Evolutionary conservation across 495 filamentous ascomycete species (phyloP).

Genomic region (Clohesyomyces aquaticus): DNA sequence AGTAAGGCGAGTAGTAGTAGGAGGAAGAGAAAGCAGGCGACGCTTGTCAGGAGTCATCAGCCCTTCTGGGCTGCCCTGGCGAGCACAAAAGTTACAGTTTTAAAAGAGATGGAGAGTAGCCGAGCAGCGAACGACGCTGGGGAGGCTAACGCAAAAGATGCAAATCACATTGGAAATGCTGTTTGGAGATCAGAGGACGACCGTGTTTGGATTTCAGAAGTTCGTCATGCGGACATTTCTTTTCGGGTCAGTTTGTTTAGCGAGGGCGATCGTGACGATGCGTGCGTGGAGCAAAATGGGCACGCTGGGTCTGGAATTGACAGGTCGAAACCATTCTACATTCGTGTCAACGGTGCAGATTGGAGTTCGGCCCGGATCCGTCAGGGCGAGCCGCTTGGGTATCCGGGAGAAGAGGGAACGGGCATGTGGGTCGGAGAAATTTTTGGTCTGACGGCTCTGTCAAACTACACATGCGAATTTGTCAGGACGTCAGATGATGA

Average conservation of each 20-base stretch:
- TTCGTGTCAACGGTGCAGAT: slow-evolving; percentile 83
- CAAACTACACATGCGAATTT: slow-evolving; percentile 85
- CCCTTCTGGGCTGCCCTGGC: slow-evolving; percentile 94
- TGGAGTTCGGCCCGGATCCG: slow-evolving; percentile 82
- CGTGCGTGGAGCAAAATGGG: slow-evolving; percentile 32
- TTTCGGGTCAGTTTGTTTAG: slow-evolving; percentile 58
- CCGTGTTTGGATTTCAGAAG: slow-evolving; percentile 84
- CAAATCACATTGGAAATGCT: slow-evolving; percentile 77
- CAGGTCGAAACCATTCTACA: slow-evolving; percentile 75
- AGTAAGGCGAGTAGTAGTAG: slow-evolving; percentile 66
- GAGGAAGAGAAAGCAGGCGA: slow-evolving; percentile 86
- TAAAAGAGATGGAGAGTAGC: slow-evolving; percentile 89
- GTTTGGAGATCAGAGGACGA: slow-evolving; percentile 71
- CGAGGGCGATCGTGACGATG: slow-evolving; percentile 12
- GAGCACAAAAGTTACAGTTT: slow-evolving; percentile 89
- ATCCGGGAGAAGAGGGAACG: slow-evolving; percentile 58
- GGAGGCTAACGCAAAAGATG: slow-evolving; percentile 74
- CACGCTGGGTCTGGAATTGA: slow-evolving; percentile 53
- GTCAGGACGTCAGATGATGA: slow-evolving; percentile 72
- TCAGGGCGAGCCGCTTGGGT: slow-evolving; percentile 49
- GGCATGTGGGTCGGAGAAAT: slow-evolving; percentile 79
- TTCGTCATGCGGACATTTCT: slow-evolving; percentile 78
- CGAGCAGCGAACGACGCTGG: slow-evolving; percentile 74
- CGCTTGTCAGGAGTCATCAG: slow-evolving; percentile 84
- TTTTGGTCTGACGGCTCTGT: slow-evolving; percentile 82